phyloP scores from a whole-genome alignment of 2,329 filamentous ascomycete genomes.

The Beauveria sp. region DNA sequence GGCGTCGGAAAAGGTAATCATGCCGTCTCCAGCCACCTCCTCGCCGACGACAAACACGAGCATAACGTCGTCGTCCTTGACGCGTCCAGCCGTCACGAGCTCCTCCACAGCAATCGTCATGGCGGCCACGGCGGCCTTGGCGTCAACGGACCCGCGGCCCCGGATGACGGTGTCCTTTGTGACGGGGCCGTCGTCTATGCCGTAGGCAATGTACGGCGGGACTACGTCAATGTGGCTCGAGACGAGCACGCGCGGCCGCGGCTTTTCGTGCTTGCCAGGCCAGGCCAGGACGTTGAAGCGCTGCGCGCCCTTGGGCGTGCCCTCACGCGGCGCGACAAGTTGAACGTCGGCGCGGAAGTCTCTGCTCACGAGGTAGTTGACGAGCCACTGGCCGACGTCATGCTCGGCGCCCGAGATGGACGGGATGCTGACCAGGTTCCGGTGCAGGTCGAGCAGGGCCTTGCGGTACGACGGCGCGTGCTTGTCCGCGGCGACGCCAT shows the following conservation, averaged over 20 bases:
- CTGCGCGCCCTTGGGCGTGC: slow-evolving; percentile 21
- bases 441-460: slow-evolving; percentile 63
- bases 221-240: slow-evolving; percentile 79
- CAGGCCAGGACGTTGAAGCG: slow-evolving; percentile 72
- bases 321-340: slow-evolving; percentile 24
- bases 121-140: slow-evolving; percentile 62
- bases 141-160: slow-evolving; percentile 69
- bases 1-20: slow-evolving; percentile 48
- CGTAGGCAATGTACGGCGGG: slow-evolving; percentile 65
- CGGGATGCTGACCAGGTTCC: slow-evolving; percentile 63
- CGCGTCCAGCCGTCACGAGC: slow-evolving; percentile 35
- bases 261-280: slow-evolving; percentile 36
- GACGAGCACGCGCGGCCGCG: slow-evolving; percentile 54
- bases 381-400: slow-evolving; percentile 60
- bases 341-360: slow-evolving; percentile 39
- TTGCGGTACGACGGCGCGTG: slow-evolving; percentile 31
- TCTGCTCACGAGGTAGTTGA: slow-evolving; percentile 50
- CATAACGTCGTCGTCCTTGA: slow-evolving; percentile 45
- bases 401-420: slow-evolving; percentile 66
- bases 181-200: slow-evolving; percentile 40
- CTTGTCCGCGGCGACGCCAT: slow-evolving; percentile 9
- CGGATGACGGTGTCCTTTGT: slow-evolving; percentile 47
- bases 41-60: slow-evolving; percentile 73
- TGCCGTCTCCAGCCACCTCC: slow-evolving; percentile 73
- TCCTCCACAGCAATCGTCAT: slow-evolving; percentile 62